Conservation (phyloP, 148 eudicot genomes). For the Vaccinium vitisidaea region DNA sequence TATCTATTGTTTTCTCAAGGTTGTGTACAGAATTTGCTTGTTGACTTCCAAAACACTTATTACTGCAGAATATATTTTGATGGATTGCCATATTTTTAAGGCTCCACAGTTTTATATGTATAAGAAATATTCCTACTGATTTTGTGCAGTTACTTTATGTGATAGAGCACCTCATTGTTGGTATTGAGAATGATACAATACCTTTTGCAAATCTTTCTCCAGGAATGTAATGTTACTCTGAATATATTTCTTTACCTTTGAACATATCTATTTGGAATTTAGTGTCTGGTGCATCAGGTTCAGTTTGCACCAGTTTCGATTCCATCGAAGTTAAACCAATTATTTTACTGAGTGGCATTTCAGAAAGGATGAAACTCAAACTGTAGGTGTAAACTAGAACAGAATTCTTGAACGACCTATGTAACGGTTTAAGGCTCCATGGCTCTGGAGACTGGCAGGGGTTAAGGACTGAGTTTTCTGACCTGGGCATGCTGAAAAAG, state of each 20-base stretch:
- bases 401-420: background rate
- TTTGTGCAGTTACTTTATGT: background rate
- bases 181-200: background rate
- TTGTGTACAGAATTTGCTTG: background rate
- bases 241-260: no score
- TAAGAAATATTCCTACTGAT: slow-evolving; percentile 4
- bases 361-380: background rate
- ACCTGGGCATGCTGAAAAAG: background rate
- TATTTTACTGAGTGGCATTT: background rate
- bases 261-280: background rate
- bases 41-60: background rate
- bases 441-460: background rate
- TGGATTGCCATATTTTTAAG: background rate
- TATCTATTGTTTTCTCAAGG: background rate
- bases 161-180: background rate
- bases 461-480: background rate
- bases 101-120: background rate
- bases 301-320: background rate
- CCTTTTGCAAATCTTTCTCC: background rate
- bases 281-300: background rate
- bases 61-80: background rate
- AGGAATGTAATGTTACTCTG: background rate
- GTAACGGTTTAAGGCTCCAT: background rate
- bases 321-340: background rate
- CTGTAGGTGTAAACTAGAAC: background rate